Evolutionary conservation across 2,329 filamentous ascomycete genomes (phyloP).

Genomic region (Colletotrichum kahawae): DNA sequence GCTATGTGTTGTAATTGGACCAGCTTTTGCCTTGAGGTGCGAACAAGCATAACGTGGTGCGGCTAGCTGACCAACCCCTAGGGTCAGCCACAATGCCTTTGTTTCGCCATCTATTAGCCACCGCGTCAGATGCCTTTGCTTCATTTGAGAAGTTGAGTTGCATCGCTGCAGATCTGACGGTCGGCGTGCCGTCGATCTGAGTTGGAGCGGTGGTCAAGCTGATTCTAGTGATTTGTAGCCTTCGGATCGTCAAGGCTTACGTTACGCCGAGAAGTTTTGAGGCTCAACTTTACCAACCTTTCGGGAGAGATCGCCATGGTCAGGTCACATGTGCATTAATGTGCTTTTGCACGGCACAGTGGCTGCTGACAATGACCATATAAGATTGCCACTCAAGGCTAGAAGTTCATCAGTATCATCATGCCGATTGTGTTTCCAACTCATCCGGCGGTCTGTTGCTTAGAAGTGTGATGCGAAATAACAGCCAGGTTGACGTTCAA

Average conservation of each 20-base stretch:
- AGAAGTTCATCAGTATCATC: background rate
- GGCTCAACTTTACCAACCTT: background rate
- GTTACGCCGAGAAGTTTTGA: background rate
- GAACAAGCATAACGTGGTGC: background rate
- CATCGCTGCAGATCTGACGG: background rate
- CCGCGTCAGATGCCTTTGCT: background rate
- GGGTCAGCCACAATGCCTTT: background rate
- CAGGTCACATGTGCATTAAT: background rate
- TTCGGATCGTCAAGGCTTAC: background rate
- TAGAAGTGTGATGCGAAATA: background rate
- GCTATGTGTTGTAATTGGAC: background rate
- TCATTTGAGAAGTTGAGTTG: background rate
- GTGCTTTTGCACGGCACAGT: background rate
- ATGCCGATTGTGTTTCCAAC: background rate
- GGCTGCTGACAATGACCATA: background rate
- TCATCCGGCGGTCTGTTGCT: background rate
- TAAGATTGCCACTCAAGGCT: background rate
- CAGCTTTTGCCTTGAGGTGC: background rate
- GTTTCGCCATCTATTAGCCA: background rate
- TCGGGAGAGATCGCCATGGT: background rate
- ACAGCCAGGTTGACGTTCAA: background rate
- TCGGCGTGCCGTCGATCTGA: background rate
- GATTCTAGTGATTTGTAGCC: background rate
- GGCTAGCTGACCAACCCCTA: background rate
- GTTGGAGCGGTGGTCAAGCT: background rate